phyloP scores from a whole-genome alignment of 768 basidiomycete species.

The Kwoniella europaea region DNA sequence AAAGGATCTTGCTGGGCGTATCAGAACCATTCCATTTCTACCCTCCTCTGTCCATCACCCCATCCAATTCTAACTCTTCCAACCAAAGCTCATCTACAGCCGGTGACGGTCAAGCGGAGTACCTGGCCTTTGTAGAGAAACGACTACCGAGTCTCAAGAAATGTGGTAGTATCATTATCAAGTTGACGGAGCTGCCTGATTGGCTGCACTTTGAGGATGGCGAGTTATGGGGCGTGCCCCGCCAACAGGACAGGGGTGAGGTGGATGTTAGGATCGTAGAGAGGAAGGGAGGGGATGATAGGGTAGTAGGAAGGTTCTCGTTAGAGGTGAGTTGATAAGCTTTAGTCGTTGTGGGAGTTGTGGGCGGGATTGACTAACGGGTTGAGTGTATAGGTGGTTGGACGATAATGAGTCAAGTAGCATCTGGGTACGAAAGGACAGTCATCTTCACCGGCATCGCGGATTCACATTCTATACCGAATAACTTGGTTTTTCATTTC shows the following conservation, averaged over 20 bases:
- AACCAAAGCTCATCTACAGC: conserved; percentile 20
- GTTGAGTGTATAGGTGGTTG: not conserved
- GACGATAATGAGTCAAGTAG: not conserved
- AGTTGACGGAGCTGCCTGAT: conserved; percentile 34
- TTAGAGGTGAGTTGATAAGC: conserved; percentile 38
- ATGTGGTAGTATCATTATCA: conserved; percentile 8
- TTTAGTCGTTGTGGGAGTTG: not conserved
- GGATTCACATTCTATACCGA: too few relatives aligned
- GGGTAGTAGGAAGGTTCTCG: conserved; percentile 39
- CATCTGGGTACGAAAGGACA: too few relatives aligned
- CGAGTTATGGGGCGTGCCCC: conserved; percentile 56
- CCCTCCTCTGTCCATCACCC: conserved; percentile 32
- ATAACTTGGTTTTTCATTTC: too few relatives aligned
- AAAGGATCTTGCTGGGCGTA: conserved; percentile 44
- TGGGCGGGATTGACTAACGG: not conserved
- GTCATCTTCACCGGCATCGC: too few relatives aligned
- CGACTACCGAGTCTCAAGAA: conserved; percentile 13
- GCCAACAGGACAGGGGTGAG: conserved; percentile 37
- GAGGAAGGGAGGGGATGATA: conserved; percentile 20
- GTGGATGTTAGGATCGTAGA: conserved; percentile 44
- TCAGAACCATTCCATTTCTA: conserved; percentile 49
- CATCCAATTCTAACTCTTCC: conserved; percentile 24
- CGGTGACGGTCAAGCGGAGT: conserved; percentile 24
- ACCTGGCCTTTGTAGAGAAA: conserved; percentile 31
- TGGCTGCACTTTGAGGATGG: conserved; percentile 55